phyloP scores from a whole-genome alignment of 2,329 filamentous ascomycete genomes.

The Clarireedia sp. region DNA sequence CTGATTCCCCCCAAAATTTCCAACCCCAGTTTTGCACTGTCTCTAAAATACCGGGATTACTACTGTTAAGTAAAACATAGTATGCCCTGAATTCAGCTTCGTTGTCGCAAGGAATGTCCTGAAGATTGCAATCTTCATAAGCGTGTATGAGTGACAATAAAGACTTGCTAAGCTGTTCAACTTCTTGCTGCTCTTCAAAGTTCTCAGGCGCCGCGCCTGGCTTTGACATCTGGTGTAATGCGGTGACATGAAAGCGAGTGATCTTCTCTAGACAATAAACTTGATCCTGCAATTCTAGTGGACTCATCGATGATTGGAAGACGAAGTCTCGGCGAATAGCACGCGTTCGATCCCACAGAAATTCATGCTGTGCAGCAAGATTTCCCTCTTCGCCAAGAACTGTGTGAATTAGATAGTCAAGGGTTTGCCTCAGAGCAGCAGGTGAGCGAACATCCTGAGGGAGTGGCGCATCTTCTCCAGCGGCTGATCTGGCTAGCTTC shows the following conservation, averaged over 20 bases:
- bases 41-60: slow-evolving; percentile 49
- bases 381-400: slow-evolving; percentile 47
- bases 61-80: slow-evolving; percentile 54
- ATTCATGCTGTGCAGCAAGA: slow-evolving; percentile 50
- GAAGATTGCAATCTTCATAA: slow-evolving; percentile 57
- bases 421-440: slow-evolving; percentile 47
- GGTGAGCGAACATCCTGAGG: slow-evolving; percentile 61
- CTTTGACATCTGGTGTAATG: slow-evolving; percentile 54
- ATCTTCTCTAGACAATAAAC: slow-evolving; percentile 60
- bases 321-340: slow-evolving; percentile 62
- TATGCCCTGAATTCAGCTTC: slow-evolving; percentile 61
- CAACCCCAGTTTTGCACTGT: slow-evolving; percentile 48
- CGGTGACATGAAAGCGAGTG: slow-evolving; percentile 57
- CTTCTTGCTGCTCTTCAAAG: slow-evolving; percentile 59
- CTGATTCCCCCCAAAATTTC: slow-evolving; percentile 46
- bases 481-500: slow-evolving; percentile 58
- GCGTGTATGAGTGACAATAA: slow-evolving; percentile 57
- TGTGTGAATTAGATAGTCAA: slow-evolving; percentile 56
- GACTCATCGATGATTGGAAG: slow-evolving; percentile 53
- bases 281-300: slow-evolving; percentile 46
- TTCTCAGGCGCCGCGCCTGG: slow-evolving; percentile 48
- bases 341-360: slow-evolving; percentile 60
- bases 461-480: slow-evolving; percentile 58
- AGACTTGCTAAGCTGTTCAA: slow-evolving; percentile 59
- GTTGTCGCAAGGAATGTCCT: slow-evolving; percentile 50